A percentile compares a stretch with the other conserved stretches of the same genome.
These are phyloP conservation scores for Nemania sp. DNA, from an alignment of 2,329 filamentous ascomycete genomes.

Conservation along the genomic window DNA sequence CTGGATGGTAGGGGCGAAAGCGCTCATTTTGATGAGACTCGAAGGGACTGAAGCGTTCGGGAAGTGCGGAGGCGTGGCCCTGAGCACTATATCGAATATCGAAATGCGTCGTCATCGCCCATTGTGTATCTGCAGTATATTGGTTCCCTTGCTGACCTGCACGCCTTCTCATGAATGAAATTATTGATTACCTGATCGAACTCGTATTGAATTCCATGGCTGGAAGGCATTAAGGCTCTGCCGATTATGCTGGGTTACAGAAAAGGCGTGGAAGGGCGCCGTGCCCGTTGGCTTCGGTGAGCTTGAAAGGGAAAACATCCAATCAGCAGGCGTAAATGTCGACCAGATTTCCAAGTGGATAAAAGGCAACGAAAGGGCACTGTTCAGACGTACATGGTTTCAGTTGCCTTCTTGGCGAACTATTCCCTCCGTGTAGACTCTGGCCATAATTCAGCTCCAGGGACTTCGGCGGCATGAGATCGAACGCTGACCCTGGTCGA, in stretches of 20 bases:
- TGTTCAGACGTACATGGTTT: slow-evolving; percentile 9
- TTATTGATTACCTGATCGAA: neutral
- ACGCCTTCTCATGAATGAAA: neutral
- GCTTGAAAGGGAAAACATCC: neutral
- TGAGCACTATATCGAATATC: slow-evolving; percentile 3
- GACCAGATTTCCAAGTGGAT: slow-evolving; percentile 5
- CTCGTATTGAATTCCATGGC: neutral
- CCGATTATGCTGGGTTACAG: neutral
- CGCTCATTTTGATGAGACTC: slow-evolving; percentile 14
- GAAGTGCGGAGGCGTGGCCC: neutral
- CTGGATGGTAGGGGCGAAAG: neutral
- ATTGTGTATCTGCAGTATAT: neutral
- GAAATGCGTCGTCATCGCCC: slow-evolving; percentile 18
- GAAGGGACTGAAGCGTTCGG: slow-evolving; percentile 12
- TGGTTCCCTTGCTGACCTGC: slow-evolving; percentile 3
- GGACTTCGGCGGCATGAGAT: slow-evolving; percentile 7
- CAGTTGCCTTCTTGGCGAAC: slow-evolving; percentile 28
- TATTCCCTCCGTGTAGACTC: slow-evolving; percentile 1
- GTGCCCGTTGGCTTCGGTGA: neutral
- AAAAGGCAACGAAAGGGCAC: slow-evolving; percentile 33
- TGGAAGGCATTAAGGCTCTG: slow-evolving; percentile 10
- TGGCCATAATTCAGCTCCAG: neutral
- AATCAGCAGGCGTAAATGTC: slow-evolving; percentile 16
- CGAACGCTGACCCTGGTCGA: slow-evolving; percentile 5
- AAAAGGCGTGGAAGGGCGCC: slow-evolving; percentile 11